Conservation (phyloP, 2,329 filamentous ascomycete species). For the Curvularia sp. region DNA sequence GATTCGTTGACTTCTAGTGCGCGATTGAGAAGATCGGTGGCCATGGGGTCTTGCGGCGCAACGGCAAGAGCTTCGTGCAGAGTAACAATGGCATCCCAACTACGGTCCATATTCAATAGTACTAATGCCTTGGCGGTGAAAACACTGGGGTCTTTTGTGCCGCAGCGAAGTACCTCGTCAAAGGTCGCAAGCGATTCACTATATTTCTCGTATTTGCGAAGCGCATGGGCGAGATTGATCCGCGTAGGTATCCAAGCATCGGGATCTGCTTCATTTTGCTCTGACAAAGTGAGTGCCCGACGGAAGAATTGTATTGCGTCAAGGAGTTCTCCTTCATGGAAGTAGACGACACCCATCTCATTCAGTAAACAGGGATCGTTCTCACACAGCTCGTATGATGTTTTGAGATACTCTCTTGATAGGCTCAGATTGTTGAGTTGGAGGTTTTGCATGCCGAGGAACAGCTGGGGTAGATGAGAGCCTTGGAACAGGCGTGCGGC, state of each 20-base stretch:
- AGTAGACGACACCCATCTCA: constrained; percentile 94
- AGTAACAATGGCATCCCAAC: constrained; percentile 78
- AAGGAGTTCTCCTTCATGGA: constrained; percentile 81
- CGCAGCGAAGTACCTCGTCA: constrained; percentile 83
- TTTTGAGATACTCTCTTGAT: constrained; percentile 92
- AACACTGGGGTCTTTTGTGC: constrained; percentile 77
- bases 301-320: constrained; percentile 80
- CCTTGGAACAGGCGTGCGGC: constrained; percentile 95
- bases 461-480: constrained; percentile 93
- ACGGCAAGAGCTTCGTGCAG: constrained; percentile 86
- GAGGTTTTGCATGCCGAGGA: constrained; percentile 97
- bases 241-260: constrained; percentile 83
- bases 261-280: constrained; percentile 81
- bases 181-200: constrained; percentile 80
- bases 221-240: constrained; percentile 88
- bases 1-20: constrained; percentile 60
- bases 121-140: constrained; percentile 86
- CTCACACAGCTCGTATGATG: constrained; percentile 81
- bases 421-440: constrained; percentile 93
- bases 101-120: constrained; percentile 75
- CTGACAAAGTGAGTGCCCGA: constrained; percentile 76
- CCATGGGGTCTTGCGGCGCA: constrained; percentile 79
- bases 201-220: constrained; percentile 73
- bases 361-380: constrained; percentile 91
- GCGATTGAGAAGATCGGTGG: constrained; percentile 77